phyloP scores from a whole-genome alignment of 1,284 basidiomycete species.

The Dichomitus squalens region DNA sequence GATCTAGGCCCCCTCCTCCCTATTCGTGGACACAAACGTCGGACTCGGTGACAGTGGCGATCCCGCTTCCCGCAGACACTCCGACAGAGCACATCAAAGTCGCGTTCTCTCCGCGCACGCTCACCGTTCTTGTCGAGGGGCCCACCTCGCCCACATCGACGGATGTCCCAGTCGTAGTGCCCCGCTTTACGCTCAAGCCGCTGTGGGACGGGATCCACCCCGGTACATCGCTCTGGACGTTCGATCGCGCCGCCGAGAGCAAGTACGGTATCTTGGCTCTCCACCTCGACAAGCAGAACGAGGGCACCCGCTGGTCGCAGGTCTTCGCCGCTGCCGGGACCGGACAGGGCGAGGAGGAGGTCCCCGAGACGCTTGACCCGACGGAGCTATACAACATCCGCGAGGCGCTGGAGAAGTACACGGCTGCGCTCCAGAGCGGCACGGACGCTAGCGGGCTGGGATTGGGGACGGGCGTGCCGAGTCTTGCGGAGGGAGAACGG shows the following conservation, averaged over 20 bases:
- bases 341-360: conserved; percentile 59
- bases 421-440: conserved; percentile 55
- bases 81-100: conserved; percentile 67
- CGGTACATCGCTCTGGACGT: conserved; percentile 84
- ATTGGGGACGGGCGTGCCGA: conserved; percentile 68
- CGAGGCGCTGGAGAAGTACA: conserved; percentile 86
- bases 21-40: conserved; percentile 92
- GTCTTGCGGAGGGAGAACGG: conserved; percentile 78
- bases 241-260: conserved; percentile 73
- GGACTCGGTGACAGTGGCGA: conserved; percentile 80
- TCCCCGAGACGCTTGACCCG: conserved; percentile 88
- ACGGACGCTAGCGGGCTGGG: conserved; percentile 61
- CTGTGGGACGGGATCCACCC: conserved; percentile 80
- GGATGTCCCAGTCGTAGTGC: conserved; percentile 40
- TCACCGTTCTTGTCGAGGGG: conserved; percentile 65
- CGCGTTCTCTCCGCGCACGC: conserved; percentile 61
- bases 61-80: conserved; percentile 77
- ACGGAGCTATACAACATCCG: conserved; percentile 79
- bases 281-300: conserved; percentile 84
- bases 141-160: neutral
- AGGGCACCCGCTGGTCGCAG: conserved; percentile 83
- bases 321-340: conserved; percentile 57
- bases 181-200: conserved; percentile 60
- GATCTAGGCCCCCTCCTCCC: conserved; percentile 54
- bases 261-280: conserved; percentile 73